A percentile compares a stretch with the other conserved stretches of the same genome.
phyloP scores from a whole-genome alignment of 495 filamentous ascomycete genomes.

The Pseudoneurospora amorphoporcata region DNA sequence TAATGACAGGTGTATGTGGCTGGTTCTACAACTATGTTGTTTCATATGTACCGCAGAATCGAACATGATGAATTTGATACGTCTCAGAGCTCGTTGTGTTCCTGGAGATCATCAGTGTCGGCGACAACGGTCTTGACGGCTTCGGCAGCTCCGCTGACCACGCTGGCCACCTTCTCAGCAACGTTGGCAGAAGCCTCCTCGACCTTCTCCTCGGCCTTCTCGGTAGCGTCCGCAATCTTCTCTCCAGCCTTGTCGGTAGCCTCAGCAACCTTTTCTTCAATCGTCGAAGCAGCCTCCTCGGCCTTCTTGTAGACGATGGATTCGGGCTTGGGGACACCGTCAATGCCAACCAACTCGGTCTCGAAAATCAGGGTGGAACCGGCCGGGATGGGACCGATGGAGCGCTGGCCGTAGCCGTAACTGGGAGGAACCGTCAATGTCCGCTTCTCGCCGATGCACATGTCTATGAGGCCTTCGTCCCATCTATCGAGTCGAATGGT shows the following conservation, averaged over 20 bases:
- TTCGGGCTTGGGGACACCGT: slow-evolving; percentile 56
- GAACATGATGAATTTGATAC: background rate
- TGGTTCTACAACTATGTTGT: background rate
- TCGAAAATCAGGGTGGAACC: slow-evolving; percentile 80
- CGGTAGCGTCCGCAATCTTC: slow-evolving; percentile 31
- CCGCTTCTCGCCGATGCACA: slow-evolving; percentile 94
- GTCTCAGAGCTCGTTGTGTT: slow-evolving; percentile 42
- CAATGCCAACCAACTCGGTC: slow-evolving; percentile 82
- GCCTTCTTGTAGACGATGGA: slow-evolving; percentile 34
- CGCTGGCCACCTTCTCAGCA: slow-evolving; percentile 34
- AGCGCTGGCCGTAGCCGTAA: slow-evolving; percentile 69
- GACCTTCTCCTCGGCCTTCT: slow-evolving; percentile 22
- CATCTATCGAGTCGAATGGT: slow-evolving; percentile 40
- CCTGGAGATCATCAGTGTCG: slow-evolving; percentile 41
- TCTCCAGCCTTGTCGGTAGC: slow-evolving; percentile 8
- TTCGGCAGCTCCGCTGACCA: slow-evolving; percentile 33
- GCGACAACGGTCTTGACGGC: slow-evolving; percentile 33
- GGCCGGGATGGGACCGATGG: slow-evolving; percentile 67
- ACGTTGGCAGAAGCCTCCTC: slow-evolving; percentile 29
- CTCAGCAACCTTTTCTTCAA: slow-evolving; percentile 21
- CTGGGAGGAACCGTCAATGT: slow-evolving; percentile 84
- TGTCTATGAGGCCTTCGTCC: slow-evolving; percentile 84
- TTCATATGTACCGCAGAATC: background rate
- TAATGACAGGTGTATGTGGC: background rate
- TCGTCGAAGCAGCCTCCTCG: slow-evolving; percentile 8